These are phyloP conservation scores for Clathrus columnatus DNA, from an alignment of 768 basidiomycete genomes.

Conservation along the genomic window DNA sequence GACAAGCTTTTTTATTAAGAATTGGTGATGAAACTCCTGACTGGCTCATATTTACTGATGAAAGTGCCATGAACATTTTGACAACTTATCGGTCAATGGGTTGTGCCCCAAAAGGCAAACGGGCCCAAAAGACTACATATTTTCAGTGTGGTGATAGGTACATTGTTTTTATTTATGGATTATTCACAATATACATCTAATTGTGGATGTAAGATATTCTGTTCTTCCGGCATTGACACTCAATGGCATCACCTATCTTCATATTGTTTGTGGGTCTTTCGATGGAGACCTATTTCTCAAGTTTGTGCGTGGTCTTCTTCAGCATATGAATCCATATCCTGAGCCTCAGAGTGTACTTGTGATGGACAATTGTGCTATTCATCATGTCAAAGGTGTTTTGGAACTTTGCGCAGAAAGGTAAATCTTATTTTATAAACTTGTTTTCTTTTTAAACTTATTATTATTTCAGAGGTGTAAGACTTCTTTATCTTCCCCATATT, in stretches of 20 bases:
- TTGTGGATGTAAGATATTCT: slow-evolving; percentile 21
- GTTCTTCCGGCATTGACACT: slow-evolving; percentile 29
- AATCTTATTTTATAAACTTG: slow-evolving; percentile 2
- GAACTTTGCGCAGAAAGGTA: slow-evolving; percentile 27
- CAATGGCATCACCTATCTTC: slow-evolving; percentile 25
- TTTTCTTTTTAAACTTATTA: not conserved
- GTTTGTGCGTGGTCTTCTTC: slow-evolving; percentile 27
- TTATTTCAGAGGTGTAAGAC: slow-evolving; percentile 16
- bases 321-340: slow-evolving; percentile 31
- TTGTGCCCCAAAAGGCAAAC: not conserved
- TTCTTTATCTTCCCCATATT: slow-evolving; percentile 27
- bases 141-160: slow-evolving; percentile 2
- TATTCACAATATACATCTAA: not conserved
- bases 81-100: slow-evolving; percentile 6
- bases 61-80: slow-evolving; percentile 1
- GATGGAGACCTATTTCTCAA: slow-evolving; percentile 19
- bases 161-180: not conserved
- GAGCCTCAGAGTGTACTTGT: slow-evolving; percentile 27
- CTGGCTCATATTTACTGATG: not conserved
- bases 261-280: slow-evolving; percentile 24
- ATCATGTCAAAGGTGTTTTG: slow-evolving; percentile 21
- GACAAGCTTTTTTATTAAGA: not conserved
- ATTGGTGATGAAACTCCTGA: not conserved
- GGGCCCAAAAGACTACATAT: not conserved
- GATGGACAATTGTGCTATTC: slow-evolving; percentile 32